Percentiles rank a stretch among this genome's conserved stretches.
These are phyloP conservation scores for Pyricularia sp. DNA, from an alignment of 2,329 filamentous ascomycete genomes.

Conservation along the genomic window DNA sequence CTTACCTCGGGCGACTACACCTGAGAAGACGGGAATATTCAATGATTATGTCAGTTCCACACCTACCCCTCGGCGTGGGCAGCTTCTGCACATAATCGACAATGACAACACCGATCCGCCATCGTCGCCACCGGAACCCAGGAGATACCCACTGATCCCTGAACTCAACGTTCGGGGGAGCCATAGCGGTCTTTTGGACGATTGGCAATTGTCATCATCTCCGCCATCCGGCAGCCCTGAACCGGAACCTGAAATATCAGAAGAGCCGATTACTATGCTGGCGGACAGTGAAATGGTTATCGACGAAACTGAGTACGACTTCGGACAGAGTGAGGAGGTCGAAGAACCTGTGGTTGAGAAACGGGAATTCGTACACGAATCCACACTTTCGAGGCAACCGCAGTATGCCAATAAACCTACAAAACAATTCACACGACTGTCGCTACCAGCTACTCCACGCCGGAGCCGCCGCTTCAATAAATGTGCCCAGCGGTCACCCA, in stretches of 20 bases:
- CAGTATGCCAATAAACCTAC: not conserved
- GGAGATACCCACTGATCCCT: conserved; percentile 40
- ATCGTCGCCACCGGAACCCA: conserved; percentile 48
- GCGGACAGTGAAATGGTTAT: conserved; percentile 2
- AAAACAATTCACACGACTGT: not conserved
- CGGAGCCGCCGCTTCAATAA: conserved; percentile 3
- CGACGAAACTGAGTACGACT: not conserved
- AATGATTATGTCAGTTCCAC: conserved; percentile 49
- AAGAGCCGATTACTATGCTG: not conserved
- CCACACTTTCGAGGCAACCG: conserved; percentile 6
- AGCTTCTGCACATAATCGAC: conserved; percentile 34
- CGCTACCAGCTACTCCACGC: conserved; percentile 10
- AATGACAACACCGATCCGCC: conserved; percentile 41
- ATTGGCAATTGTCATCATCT: conserved; percentile 48
- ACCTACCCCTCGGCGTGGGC: conserved; percentile 49
- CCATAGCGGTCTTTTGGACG: conserved; percentile 27
- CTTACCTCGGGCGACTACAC: conserved; percentile 28
- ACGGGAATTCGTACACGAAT: not conserved
- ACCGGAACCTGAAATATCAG: conserved; percentile 9
- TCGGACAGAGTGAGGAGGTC: not conserved
- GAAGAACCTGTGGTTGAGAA: not conserved
- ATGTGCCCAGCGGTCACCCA: conserved; percentile 25
- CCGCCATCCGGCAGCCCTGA: conserved; percentile 42
- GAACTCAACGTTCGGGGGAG: conserved; percentile 42
- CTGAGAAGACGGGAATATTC: conserved; percentile 32